A percentile compares a stretch with the other conserved stretches of the same genome.
These are phyloP conservation scores for Hippophae rhamnoides DNA, from an alignment of 306 rosid species.

Conservation along the genomic window DNA sequence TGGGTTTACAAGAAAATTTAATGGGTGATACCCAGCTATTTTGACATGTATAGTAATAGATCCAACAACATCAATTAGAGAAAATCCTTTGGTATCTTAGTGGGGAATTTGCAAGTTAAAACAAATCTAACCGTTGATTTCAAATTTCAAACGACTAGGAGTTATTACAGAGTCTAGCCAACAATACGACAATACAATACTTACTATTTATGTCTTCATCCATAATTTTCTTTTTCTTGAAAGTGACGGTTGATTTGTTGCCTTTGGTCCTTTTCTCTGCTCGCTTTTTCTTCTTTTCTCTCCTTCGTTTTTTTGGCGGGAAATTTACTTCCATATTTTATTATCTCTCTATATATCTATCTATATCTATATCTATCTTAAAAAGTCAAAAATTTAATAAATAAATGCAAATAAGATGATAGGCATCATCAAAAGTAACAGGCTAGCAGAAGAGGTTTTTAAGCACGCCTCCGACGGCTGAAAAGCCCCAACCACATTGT, in stretches of 20 bases:
- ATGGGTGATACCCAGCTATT: no score
- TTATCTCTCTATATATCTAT: no score
- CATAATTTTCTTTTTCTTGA: background rate
- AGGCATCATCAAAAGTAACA: no score
- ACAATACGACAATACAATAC: background rate
- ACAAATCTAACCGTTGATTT: conserved; percentile 10
- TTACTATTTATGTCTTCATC: background rate
- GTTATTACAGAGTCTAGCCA: background rate
- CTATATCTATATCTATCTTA: background rate
- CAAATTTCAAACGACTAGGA: conserved; percentile 7
- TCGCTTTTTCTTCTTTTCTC: no score
- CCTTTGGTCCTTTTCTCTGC: background rate
- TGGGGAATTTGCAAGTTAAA: background rate
- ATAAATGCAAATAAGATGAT: no score
- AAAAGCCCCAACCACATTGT: no score
- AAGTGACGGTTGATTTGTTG: conserved; percentile 8
- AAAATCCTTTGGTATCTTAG: background rate
- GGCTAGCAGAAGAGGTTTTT: no score
- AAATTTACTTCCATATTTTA: background rate
- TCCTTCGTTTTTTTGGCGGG: conserved; percentile 14
- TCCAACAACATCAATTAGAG: no score
- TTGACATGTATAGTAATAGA: no score
- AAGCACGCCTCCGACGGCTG: no score
- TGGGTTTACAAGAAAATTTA: no score
- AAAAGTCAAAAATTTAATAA: background rate